Base-by-base conservation (phyloP, 164 flowering plant species). In the Liriodendron chinense region DNA sequence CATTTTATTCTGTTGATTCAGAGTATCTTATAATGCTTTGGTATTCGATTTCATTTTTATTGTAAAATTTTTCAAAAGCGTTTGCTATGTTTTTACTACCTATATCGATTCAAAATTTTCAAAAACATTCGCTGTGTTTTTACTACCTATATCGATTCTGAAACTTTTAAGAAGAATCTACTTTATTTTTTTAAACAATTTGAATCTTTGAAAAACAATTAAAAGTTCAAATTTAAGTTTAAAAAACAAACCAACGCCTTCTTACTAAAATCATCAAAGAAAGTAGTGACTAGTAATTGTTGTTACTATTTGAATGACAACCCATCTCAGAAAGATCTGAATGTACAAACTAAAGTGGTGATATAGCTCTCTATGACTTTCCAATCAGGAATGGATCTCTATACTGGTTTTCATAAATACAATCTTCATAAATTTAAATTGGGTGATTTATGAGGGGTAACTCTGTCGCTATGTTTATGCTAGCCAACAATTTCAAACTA, bases 211-310 rank as follows among this genome's bases (percentile, higher is more conserved):
- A n/a, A n/a, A n/a, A n/a, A n/a, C n/a, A n/a, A n/a, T n/a, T n/a
- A n/a, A n/a, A n/a, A n/a, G n/a, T n/a, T n/a, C n/a, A n/a, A n/a
- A n/a, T n/a, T n/a, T n/a, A n/a, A n/a, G n/a, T n/a, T n/a, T n/a
- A n/a, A 73, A 48, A 47, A 63, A 34, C 43, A 73, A 20, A 24
- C 48, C 64, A 64, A 53, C 4, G 47, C 53, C 6, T 71, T 71
- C 24, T 8, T 12, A 25, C 71, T 26, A 23, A 9, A 74, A 66
- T 74, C 71, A 65, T 74, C 56, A 34, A 28, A 53, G 14, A 69
- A 69, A 6, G 71, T 28, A 18, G 74, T 25, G 24, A 78, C n/a
- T n/a, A n/a, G n/a, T n/a, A 78, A 25, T 78, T 61, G 12, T 18
- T 73, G 7, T 49, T 49, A 7, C 70, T 63, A 61, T 22, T 21